phyloP scores from a whole-genome alignment of 805 yeast genomes.

The Candida nanaspora region DNA sequence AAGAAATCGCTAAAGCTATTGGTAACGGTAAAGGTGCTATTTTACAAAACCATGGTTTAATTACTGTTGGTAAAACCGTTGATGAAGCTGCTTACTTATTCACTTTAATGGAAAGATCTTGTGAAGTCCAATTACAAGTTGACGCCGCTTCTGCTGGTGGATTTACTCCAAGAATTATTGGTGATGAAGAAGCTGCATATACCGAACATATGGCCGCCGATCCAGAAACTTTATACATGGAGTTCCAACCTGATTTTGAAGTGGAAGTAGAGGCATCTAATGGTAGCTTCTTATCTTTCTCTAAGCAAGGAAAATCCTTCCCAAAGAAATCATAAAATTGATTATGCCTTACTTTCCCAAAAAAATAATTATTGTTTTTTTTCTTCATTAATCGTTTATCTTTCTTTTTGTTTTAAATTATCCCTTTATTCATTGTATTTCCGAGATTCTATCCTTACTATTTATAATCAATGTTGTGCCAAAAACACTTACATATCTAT shows the following conservation, averaged over 20 bases:
- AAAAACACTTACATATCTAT: no score
- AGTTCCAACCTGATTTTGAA: slow-evolving; percentile 66
- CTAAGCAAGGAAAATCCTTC: neutral
- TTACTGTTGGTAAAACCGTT: slow-evolving; percentile 63
- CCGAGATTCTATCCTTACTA: no score
- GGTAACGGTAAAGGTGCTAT: slow-evolving; percentile 54
- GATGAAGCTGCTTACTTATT: slow-evolving; percentile 70
- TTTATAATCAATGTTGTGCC: no score
- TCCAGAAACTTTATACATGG: slow-evolving; percentile 62
- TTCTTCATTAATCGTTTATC: no score
- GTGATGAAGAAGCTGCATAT: slow-evolving; percentile 60
- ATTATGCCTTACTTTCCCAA: no score
- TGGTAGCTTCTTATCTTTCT: neutral
- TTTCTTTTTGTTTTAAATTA: no score
- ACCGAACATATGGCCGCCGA: slow-evolving; percentile 55
- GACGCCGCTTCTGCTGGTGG: slow-evolving; percentile 43
- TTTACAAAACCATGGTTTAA: slow-evolving; percentile 65
- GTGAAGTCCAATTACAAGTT: slow-evolving; percentile 59
- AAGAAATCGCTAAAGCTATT: slow-evolving; percentile 50
- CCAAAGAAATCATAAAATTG: neutral
- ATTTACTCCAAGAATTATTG: slow-evolving; percentile 33
- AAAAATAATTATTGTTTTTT: no score
- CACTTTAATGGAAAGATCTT: slow-evolving; percentile 54
- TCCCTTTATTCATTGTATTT: no score
- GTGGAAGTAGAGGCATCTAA: slow-evolving; percentile 27